Evolutionary conservation across 1,284 basidiomycete species (phyloP), one percentile per base, ranked within the genome.

Genomic region (Athelia sp.): DNA sequence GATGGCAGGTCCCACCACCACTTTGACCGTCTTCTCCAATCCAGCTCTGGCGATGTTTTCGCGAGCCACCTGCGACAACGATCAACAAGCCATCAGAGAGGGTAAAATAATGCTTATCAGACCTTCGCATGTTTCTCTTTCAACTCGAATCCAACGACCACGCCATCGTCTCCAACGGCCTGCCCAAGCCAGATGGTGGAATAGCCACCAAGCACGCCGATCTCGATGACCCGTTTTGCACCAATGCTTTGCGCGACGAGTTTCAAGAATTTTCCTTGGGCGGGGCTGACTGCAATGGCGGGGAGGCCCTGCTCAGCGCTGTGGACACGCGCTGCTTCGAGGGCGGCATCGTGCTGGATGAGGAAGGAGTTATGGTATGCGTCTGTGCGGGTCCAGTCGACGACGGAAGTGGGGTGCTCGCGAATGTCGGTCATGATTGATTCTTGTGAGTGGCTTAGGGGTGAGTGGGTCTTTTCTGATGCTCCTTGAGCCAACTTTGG

Each of bases 161-260:
- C 62, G 0, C 81, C 68, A 29, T 6, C 26, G 26, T 29, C 26
- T n/a, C 79, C 79, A 24, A 84, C 61, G 2, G 75, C 79, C 45
- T 73, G 69, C 1, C 74, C 79, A 29, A 83, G 65, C 78, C 79
- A 83, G 49, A 82, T 80, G 2, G 79, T 73, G 4, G 80, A 82
- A 59, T 79, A 82, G 78, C 80, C 81, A 57, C 79, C 82, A 2
- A 84, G 68, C 6, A 81, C 83, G 1, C 81, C 82, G 45, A 85
- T 73, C 56, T 84, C 82, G 31, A 84, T 62, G 21, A 81, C 68
- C 43, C 72, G 60, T 63, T 79, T 80, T 46, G 77, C 80, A 6
- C 66, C 57, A 47, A 78, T 67, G 0, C 76, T 72, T 26, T 65
- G 62, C 8, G 72, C 76, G 18, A 79, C 54, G 4, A 84, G 70